Percentiles rank a stretch among this genome's conserved stretches.
These are phyloP conservation scores for Sarcodon aspratus DNA, from an alignment of 768 basidiomycete species.

Conservation along the genomic window DNA sequence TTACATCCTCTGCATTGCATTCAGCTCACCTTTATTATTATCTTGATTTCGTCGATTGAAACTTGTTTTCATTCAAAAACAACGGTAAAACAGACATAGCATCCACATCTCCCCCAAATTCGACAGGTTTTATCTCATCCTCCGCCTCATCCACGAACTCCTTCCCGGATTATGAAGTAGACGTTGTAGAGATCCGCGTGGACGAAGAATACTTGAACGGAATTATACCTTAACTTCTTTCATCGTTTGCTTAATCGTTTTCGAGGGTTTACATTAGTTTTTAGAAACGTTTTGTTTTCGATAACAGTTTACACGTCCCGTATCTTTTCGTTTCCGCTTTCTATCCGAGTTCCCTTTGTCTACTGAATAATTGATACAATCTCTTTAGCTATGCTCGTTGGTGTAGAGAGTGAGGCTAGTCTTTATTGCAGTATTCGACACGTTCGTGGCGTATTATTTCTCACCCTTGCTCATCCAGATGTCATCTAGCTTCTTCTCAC, in stretches of 20 bases:
- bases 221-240: slow-evolving; percentile 46
- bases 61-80: background rate
- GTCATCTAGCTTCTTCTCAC: too few relatives aligned
- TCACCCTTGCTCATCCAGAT: too few relatives aligned
- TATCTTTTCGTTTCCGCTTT: background rate
- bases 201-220: slow-evolving; percentile 66
- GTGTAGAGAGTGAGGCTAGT: too few relatives aligned
- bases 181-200: slow-evolving; percentile 82
- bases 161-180: slow-evolving; percentile 69
- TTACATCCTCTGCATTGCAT: slow-evolving; percentile 8
- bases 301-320: too few relatives aligned
- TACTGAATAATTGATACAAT: background rate
- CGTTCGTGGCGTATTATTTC: too few relatives aligned
- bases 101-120: slow-evolving; percentile 72
- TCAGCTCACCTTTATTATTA: slow-evolving; percentile 9
- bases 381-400: background rate
- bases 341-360: background rate
- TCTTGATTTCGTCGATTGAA: slow-evolving; percentile 6
- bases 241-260: background rate
- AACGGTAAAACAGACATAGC: slow-evolving; percentile 45
- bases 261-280: too few relatives aligned
- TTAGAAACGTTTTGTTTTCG: too few relatives aligned
- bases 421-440: too few relatives aligned
- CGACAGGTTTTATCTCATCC: slow-evolving; percentile 52
- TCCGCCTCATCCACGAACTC: slow-evolving; percentile 57